These are phyloP conservation scores for Fusarium protoensiforme DNA, from an alignment of 2,329 filamentous ascomycete species.

Conservation along the genomic window DNA sequence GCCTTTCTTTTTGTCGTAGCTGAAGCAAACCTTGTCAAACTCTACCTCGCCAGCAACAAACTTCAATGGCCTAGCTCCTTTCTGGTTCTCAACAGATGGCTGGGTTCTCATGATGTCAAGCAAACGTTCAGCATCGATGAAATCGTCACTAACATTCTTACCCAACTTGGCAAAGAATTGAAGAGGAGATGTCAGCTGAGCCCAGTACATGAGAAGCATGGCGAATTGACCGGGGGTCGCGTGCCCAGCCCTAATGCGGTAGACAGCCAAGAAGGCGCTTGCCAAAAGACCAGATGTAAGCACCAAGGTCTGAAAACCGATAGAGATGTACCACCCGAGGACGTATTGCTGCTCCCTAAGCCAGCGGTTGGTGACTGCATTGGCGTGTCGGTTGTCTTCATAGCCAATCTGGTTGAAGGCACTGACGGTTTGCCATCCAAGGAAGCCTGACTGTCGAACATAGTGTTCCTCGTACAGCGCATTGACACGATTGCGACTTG, in stretches of 20 bases:
- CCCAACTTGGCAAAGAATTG: conserved; percentile 74
- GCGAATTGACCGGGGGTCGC: conserved; percentile 76
- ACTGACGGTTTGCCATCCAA: conserved; percentile 69
- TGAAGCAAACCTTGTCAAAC: conserved; percentile 67
- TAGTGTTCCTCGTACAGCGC: conserved; percentile 67
- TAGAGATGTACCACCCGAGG: conserved; percentile 60
- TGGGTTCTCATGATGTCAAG: conserved; percentile 69
- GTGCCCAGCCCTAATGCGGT: conserved; percentile 71
- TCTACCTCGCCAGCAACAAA: conserved; percentile 64
- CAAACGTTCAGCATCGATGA: conserved; percentile 68
- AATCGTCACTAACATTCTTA: conserved; percentile 65
- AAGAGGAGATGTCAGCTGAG: conserved; percentile 75
- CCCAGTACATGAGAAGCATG: conserved; percentile 79
- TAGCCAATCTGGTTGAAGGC: conserved; percentile 70
- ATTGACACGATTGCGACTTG: conserved; percentile 62
- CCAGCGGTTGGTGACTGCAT: conserved; percentile 58
- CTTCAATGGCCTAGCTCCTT: conserved; percentile 60
- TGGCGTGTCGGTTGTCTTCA: conserved; percentile 64
- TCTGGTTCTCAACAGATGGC: conserved; percentile 64
- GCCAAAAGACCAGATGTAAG: conserved; percentile 77
- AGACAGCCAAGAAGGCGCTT: conserved; percentile 68
- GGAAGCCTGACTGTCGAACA: conserved; percentile 65
- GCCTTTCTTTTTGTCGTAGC: conserved; percentile 68
- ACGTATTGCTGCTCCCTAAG: conserved; percentile 51
- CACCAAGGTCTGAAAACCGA: conserved; percentile 69